Conservation (phyloP, 2,329 filamentous ascomycete species). For the Colletotrichum shisoi region DNA sequence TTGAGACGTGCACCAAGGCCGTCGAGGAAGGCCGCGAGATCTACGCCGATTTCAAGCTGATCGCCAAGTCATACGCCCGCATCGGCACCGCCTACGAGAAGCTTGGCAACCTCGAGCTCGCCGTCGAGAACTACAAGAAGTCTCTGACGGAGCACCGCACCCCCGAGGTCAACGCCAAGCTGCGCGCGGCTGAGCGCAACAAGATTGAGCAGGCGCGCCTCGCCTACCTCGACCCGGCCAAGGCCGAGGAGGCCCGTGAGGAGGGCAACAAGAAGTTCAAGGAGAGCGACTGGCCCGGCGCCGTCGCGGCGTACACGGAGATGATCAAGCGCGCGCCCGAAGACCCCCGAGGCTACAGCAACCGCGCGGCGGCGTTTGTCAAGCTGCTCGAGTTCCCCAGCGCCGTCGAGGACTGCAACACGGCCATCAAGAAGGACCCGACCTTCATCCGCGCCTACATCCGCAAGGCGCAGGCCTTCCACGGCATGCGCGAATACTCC, state of each 20-base stretch:
- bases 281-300: constrained; percentile 91
- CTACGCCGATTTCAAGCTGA: constrained; percentile 96
- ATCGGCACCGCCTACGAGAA: constrained; percentile 96
- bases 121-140: constrained; percentile 89
- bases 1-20: constrained; percentile 86
- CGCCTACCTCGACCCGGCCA: constrained; percentile 86
- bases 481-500: constrained; percentile 98
- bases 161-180: constrained; percentile 90
- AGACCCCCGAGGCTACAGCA: constrained; percentile 93
- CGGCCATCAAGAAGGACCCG: constrained; percentile 87
- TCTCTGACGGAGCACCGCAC: constrained; percentile 97
- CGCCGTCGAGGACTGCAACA: constrained; percentile 90
- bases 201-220: constrained; percentile 78
- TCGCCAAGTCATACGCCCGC: constrained; percentile 96
- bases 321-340: constrained; percentile 96
- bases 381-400: constrained; percentile 96
- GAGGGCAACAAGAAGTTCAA: constrained; percentile 98
- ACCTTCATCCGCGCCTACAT: constrained; percentile 96
- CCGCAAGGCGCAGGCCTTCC: constrained; percentile 92
- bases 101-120: constrained; percentile 77
- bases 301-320: constrained; percentile 91
- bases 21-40: constrained; percentile 88
- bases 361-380: constrained; percentile 94
- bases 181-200: constrained; percentile 86
- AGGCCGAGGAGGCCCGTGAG: constrained; percentile 94